Percentiles rank a stretch among this genome's conserved stretches.
Conservation (phyloP, 1,284 basidiomycete species). For the Malassezia sp. region DNA sequence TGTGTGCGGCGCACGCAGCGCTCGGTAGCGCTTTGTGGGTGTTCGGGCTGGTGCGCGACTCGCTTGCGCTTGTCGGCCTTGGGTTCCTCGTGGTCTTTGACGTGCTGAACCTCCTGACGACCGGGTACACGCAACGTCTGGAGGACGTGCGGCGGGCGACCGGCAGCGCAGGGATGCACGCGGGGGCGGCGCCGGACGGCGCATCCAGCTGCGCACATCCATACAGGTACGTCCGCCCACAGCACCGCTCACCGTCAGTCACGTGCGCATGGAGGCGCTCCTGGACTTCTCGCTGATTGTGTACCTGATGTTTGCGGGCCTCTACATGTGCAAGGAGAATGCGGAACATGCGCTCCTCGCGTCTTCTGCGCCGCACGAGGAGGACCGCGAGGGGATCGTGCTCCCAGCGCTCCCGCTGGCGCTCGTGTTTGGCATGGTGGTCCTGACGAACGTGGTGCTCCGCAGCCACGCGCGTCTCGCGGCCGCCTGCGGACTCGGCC, state of each 20-base stretch:
- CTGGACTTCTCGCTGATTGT: constrained; percentile 75
- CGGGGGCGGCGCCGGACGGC: too few relatives aligned
- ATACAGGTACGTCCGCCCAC: too few relatives aligned
- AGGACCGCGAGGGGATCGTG: constrained; percentile 13
- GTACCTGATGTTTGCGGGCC: constrained; percentile 76
- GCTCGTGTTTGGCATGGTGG: constrained; percentile 21
- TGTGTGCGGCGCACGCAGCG: constrained; percentile 49
- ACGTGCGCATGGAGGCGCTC: constrained; percentile 65
- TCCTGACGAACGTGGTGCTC: constrained; percentile 33
- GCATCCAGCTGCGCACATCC: too few relatives aligned
- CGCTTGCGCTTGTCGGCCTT: constrained; percentile 72
- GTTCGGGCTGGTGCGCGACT: constrained; percentile 76
- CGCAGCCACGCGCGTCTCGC: constrained; percentile 38
- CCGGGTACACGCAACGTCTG: background rate
- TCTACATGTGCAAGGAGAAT: constrained; percentile 87
- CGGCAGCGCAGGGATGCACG: too few relatives aligned
- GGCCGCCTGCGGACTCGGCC: constrained; percentile 40
- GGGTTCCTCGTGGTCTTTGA: constrained; percentile 97
- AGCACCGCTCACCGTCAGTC: too few relatives aligned
- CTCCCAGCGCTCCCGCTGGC: constrained; percentile 27
- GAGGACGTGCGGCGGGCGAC: too few relatives aligned
- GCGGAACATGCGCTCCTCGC: constrained; percentile 49
- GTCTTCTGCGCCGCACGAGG: constrained; percentile 18
- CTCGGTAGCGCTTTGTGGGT: constrained; percentile 65
- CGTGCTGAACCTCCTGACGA: constrained; percentile 48